phyloP scores from a whole-genome alignment of 2,329 filamentous ascomycete species.

The Aschersonia sp. region DNA sequence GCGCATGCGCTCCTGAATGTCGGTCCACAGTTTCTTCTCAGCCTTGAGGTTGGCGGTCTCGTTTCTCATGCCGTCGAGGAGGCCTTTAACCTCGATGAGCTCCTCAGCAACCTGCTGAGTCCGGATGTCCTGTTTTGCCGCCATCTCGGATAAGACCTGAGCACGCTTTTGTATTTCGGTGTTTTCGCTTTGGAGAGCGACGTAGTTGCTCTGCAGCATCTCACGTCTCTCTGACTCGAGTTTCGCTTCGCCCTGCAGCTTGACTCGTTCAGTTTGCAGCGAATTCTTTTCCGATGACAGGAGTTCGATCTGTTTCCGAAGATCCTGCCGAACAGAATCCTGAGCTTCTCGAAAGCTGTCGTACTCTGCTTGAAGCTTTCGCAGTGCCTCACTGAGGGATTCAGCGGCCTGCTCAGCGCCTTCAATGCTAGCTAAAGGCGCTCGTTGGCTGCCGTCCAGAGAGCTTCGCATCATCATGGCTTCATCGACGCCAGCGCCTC shows the following conservation, averaged over 20 bases:
- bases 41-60: conserved; percentile 89
- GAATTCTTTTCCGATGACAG: conserved; percentile 70
- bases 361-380: conserved; percentile 80
- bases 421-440: conserved; percentile 45
- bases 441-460: conserved; percentile 39
- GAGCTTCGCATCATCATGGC: conserved; percentile 60
- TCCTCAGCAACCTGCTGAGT: conserved; percentile 91
- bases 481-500: conserved; percentile 45
- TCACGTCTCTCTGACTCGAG: conserved; percentile 75
- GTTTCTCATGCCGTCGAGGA: conserved; percentile 75
- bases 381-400: conserved; percentile 59
- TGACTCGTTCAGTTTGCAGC: conserved; percentile 70
- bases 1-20: conserved; percentile 74
- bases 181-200: conserved; percentile 73
- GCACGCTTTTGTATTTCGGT: conserved; percentile 72
- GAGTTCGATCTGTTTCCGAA: conserved; percentile 74
- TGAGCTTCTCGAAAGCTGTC: conserved; percentile 83
- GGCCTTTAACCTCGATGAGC: conserved; percentile 68
- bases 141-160: conserved; percentile 61
- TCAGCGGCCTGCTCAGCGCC: conserved; percentile 37
- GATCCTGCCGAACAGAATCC: conserved; percentile 61
- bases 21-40: conserved; percentile 89
- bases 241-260: conserved; percentile 65
- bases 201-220: conserved; percentile 80
- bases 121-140: conserved; percentile 78